Evolutionary conservation across 495 filamentous ascomycete species (phyloP).

Genomic region (Bombardia bombarda): DNA sequence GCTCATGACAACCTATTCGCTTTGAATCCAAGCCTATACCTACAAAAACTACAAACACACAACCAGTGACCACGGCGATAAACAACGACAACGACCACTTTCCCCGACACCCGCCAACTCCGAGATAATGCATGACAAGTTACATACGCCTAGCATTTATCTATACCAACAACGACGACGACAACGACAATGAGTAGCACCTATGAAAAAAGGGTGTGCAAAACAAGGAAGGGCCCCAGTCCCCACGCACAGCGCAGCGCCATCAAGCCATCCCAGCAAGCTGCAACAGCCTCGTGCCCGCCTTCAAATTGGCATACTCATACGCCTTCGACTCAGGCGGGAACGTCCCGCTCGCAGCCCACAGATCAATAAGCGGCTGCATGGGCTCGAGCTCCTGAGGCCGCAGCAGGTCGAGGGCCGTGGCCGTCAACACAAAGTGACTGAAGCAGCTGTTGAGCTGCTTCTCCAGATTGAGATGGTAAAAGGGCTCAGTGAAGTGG

Average conservation of each 20-base stretch:
- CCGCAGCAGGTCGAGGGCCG: conserved; percentile 71
- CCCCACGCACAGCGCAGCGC: not conserved
- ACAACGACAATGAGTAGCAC: not conserved
- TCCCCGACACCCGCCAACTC: not conserved
- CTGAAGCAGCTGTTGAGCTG: conserved; percentile 93
- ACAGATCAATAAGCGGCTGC: conserved; percentile 85
- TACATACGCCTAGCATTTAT: not conserved
- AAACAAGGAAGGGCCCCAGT: not conserved
- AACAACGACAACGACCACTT: too few relatives aligned
- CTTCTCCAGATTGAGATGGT: conserved; percentile 74
- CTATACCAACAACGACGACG: not conserved
- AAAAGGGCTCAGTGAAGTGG: conserved; percentile 75
- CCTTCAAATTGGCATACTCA: conserved; percentile 45
- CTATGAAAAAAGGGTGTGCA: not conserved
- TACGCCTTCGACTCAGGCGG: conserved; percentile 60
- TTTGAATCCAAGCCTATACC: too few relatives aligned
- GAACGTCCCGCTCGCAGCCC: conserved; percentile 76
- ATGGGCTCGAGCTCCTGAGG: conserved; percentile 87
- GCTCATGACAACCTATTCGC: too few relatives aligned
- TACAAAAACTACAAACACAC: too few relatives aligned
- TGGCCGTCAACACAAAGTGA: conserved; percentile 84
- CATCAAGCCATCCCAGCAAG: conserved; percentile 28
- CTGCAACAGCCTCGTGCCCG: conserved; percentile 34
- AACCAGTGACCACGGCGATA: too few relatives aligned
- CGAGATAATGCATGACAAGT: not conserved